Base-by-base conservation (phyloP, 352 stramenopile genomes). In the Bremia lactucae region DNA sequence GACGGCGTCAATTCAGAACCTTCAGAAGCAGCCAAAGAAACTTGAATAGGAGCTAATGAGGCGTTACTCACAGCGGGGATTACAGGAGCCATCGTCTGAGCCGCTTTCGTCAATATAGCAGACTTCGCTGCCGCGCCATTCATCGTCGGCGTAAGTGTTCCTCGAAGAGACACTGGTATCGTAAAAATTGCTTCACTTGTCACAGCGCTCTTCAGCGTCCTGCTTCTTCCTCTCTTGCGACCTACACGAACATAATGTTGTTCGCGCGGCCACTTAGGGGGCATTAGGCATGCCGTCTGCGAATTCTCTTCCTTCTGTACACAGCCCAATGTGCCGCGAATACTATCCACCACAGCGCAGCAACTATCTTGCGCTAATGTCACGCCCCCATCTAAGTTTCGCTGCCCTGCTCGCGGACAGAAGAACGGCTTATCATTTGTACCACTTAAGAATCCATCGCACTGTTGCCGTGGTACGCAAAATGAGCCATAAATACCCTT, bases 281-380 rank as follows among this genome's bases (percentile, higher is more conserved):
- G n/a, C n/a, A 55, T 19, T 1, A 79, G 49, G 52, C 67, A 76
- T 36, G 34, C 35, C 2, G 52, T 48, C 28, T 55, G 20, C 15
- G 11, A 10, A 19, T 19, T 29, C 6, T 63, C 57, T 2, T 50
- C 18, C 13, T 31, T 31, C 2, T 54, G 36, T 15, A 56, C 41
- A 23, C 68, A 81, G n/a, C 59, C 65, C 24, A 81, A 36, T 4
- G 38, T 16, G 1, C 56, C 65, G 5, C 31, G 56, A 1, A 37
- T 10, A 20, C 16, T 43, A 42, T 63, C 45, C 14, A 75, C 26
- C 3, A 62, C 47, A 2, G 68, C 60, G 29, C 68, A 81, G 59
- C 68, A 81, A 38, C 59, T 75, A 38, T 68, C 65, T 16, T 19
- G 21, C 10, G 33, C 16, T 7, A 81, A 35, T 22, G 48, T n/a